Evolutionary conservation across 495 filamentous ascomycete genomes (phyloP), one percentile per base, ranked within the genome.

Genomic region (Penicillium lividum): DNA sequence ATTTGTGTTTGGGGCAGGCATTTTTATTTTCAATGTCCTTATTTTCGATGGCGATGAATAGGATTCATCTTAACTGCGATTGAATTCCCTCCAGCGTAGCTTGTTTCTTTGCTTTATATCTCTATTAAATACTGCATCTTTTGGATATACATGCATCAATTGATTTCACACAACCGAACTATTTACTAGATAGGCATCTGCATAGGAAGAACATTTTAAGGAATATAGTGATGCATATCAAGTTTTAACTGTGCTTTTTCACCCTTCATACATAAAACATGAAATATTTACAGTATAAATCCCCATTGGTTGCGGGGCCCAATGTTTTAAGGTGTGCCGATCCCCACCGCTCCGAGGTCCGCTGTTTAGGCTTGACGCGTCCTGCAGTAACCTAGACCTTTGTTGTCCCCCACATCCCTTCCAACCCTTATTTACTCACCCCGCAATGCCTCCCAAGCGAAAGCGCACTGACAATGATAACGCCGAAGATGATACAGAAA

Each of bases 381-480:
- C 53, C 28, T 47, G 11, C 46, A 29, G 27, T 9, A 46, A 11
- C 25, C 43, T 47, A 28, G 13, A 47, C 22, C 22, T 28, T 31
- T 31, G 29, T 51, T 51, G 34, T 22, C 38, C 51, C 36, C 30
- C 22, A 30, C 38, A 28, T 29, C 38, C 18, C 16, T 30, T 15
- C 9, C n/a, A 44, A 47, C 30, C 38, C 33, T 27, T 40, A 5
- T 11, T 25, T 31, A 15, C 16, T 11, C 47, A 54, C 27, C 11
- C 16, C n/a, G 10, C 27, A 56, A 75, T 75, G 72, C 72, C 71
- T 33, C 64, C 72, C 16, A 77, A 77, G 63, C 60, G 74, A 55
- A 77, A 77, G 64, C 73, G 59, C 52, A 43, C 65, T 10, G 59
- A 27, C 38, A 60, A 70, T 15, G 60, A 65, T 11, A 66, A 72